A percentile compares a stretch with the other conserved stretches of the same genome.
Evolutionary conservation across 345 rosid genomes (phyloP).

Genomic region (Anastatica hierochuntica): DNA sequence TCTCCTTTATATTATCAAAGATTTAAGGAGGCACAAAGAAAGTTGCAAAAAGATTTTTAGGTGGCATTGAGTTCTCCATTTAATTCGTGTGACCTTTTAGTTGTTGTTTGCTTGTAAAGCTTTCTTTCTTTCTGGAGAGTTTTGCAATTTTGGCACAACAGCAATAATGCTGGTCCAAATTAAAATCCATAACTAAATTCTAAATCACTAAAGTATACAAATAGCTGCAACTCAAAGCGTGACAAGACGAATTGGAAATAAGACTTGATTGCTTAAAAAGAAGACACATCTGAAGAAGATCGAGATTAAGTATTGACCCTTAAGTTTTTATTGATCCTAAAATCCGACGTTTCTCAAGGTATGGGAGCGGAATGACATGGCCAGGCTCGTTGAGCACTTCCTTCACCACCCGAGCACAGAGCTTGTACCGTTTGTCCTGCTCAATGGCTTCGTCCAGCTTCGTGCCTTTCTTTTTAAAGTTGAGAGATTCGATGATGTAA

Average conservation of each 20-base stretch:
- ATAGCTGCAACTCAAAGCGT: no score
- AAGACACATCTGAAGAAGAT: no score
- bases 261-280: no score
- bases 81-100: slow-evolving; percentile 20
- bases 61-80: not conserved
- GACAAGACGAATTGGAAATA: no score
- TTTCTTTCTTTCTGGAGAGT: no score
- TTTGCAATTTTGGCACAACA: no score
- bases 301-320: no score
- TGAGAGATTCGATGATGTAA: no score
- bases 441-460: slow-evolving; percentile 62
- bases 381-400: slow-evolving; percentile 78
- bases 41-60: slow-evolving; percentile 18
- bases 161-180: no score
- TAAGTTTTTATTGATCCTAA: no score
- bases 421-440: slow-evolving; percentile 53
- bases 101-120: slow-evolving; percentile 18
- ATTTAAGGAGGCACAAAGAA: slow-evolving; percentile 7
- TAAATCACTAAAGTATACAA: no score
- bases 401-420: slow-evolving; percentile 58
- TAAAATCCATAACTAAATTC: no score
- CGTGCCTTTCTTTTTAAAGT: slow-evolving; percentile 57
- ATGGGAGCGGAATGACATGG: slow-evolving; percentile 59
- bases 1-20: slow-evolving; percentile 12
- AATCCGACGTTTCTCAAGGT: slow-evolving; percentile 77